These are phyloP conservation scores for Rubus idaeus DNA, from an alignment of 306 rosid genomes.

Conservation along the genomic window DNA sequence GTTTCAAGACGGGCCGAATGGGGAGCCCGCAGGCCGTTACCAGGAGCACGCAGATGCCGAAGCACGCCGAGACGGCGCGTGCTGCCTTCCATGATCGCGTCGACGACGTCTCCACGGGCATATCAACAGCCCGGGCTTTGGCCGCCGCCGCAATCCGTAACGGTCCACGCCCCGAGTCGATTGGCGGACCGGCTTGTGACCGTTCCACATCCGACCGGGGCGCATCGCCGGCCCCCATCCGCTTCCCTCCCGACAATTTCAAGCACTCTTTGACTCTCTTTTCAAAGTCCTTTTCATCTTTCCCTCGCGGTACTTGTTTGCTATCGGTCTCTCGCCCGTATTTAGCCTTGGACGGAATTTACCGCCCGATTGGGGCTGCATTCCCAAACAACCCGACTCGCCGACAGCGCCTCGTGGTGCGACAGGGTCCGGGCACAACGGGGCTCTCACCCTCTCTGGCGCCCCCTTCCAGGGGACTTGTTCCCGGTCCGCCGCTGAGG, in stretches of 20 bases:
- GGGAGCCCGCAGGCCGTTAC: constrained; percentile 14
- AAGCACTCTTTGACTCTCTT: constrained; percentile 25
- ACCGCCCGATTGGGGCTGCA: constrained; percentile 12
- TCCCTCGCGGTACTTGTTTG: background rate
- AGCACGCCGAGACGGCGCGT: constrained; percentile 3
- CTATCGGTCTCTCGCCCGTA: background rate
- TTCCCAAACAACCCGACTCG: constrained; percentile 21
- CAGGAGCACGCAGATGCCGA: constrained; percentile 16
- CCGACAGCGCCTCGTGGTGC: background rate
- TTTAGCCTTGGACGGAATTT: constrained; percentile 21
- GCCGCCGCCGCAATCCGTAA: background rate
- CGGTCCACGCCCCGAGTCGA: background rate
- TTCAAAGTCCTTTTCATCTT: constrained; percentile 30
- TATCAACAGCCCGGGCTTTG: constrained; percentile 21
- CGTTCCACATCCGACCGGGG: constrained; percentile 16
- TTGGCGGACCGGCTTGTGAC: background rate
- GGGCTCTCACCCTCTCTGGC: background rate
- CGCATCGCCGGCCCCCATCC: background rate
- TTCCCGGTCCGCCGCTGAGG: background rate
- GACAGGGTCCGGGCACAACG: background rate
- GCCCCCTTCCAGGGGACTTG: constrained; percentile 11
- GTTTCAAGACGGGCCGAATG: constrained; percentile 31
- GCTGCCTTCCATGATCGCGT: constrained; percentile 13
- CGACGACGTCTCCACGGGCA: constrained; percentile 13
- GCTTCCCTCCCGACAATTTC: constrained; percentile 21